Base-by-base conservation (phyloP, 2,329 filamentous ascomycete genomes). In the Stenocarpella maydis region DNA sequence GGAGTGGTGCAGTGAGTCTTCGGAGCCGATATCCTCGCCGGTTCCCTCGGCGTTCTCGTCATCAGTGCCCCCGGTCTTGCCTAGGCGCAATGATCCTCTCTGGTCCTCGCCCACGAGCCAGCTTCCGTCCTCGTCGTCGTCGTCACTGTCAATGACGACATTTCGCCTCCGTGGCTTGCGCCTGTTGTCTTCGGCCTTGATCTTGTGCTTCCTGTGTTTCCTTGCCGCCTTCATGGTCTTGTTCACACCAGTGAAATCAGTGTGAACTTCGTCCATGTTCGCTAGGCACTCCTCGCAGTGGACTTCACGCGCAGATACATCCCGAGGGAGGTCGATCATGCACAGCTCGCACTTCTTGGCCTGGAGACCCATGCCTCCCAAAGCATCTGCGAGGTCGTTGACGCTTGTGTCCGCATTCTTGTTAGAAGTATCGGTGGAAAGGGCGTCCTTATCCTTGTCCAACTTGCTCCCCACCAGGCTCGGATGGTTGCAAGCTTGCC, bases 401-500 rank as follows among this genome's bases (percentile, higher is more conserved):
- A 97, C 81, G 64, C 95, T 93, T 26, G 87, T 83, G 14, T 87
- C 86, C 21, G 85, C 82, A 60, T 84, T 82, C 68, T 85, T 85
- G 82, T 72, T 86, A 84, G 81, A 84, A 7, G 83, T 82, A 71
- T 88, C 92, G 1, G 90, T 91, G 1, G 90, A 86, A 67, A 97
- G 82, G 2, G 93, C 93, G 76, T 98, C 96, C 75, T 91, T 94
- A 78, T 99, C 96, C 73, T 93, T 93, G 67, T 91, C 91, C 69
- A 98, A 85, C 76, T 97, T 95, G 72, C 91, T 91, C 73, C 93
- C 93, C 15, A 97, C 91, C 54, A 99, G 85, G 73, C 94, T 91
- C 0, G 95, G 94, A 78, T 99, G 96, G 76, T 99, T 97, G 80
- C 96, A 99, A 24, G 94, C 93, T 79, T 99, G 96, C 70, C 96